Percentiles rank a stretch among this genome's conserved stretches.
Evolutionary conservation across 2,329 filamentous ascomycete genomes (phyloP).

Genomic region (Biscogniauxia marginata): DNA sequence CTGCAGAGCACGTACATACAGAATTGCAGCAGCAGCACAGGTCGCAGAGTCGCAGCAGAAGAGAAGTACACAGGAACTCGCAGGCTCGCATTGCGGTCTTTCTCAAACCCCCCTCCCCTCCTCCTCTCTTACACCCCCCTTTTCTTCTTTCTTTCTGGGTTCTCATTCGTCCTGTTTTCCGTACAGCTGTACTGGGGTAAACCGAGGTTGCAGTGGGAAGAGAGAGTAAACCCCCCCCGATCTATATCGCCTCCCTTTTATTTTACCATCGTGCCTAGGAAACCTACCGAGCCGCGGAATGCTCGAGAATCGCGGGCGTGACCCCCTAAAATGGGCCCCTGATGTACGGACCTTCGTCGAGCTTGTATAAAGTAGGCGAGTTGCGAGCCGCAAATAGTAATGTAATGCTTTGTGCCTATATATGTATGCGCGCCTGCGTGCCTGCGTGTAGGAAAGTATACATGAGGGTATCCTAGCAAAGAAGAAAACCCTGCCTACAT

Average conservation of each 20-base stretch:
- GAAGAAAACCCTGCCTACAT: neutral
- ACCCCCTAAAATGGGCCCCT: constrained; percentile 17
- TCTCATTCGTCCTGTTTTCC: neutral
- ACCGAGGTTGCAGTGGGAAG: constrained; percentile 12
- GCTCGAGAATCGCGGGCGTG: constrained; percentile 18
- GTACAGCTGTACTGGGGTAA: neutral
- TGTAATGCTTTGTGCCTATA: neutral
- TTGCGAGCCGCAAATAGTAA: constrained; percentile 10
- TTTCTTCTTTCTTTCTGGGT: neutral
- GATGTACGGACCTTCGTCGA: constrained; percentile 9
- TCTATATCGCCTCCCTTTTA: neutral
- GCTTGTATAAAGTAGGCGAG: constrained; percentile 3
- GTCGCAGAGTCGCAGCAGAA: neutral
- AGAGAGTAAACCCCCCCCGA: constrained; percentile 20
- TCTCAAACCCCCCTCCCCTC: neutral
- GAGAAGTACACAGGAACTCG: neutral
- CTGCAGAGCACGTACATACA: too few species aligned
- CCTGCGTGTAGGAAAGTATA: neutral
- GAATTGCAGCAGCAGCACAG: too few species aligned
- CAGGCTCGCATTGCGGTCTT: neutral
- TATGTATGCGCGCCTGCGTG: neutral
- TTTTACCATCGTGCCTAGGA: neutral
- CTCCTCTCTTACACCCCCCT: neutral
- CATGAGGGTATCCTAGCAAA: neutral
- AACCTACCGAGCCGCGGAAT: neutral